Evolutionary conservation across 176 grass and related monocot species (phyloP), one percentile per base, ranked within the genome.

Genomic region (Eragrostis nindensis): DNA sequence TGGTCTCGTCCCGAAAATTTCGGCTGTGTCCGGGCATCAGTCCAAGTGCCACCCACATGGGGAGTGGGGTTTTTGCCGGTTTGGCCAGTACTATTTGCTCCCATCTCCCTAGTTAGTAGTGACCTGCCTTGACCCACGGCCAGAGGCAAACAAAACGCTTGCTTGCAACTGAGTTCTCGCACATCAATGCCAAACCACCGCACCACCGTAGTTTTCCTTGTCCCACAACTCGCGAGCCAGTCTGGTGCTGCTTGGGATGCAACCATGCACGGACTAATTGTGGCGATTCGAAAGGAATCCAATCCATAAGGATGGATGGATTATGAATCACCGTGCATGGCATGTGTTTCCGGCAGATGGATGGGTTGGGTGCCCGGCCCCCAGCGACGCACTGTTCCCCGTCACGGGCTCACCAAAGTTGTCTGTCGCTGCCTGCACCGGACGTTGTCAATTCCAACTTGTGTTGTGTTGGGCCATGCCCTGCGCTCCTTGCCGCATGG

Each of bases 41-140:
- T n/a, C n/a, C n/a, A 88, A 76, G 77, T 70, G 82, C 59, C 65
- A 59, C 75, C 56, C 91, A 97, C 87, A 94, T 92, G 94, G 89
- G 78, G 62, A 0, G 44, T 41, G 52, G n/a, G 72, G 12, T 6
- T 8, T 56, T 29, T 40, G 40, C 55, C 39, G 14, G 8, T 32
- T 44, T 69, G 19, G 24, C 24, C 77, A 55, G 43, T 68, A 55
- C 52, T 68, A 22, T 85, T 63, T 57, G 82, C 70, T 78, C 67
- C 67, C 77, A 76, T 74, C 32, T 79, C 21, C 75, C n/a, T n/a
- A n/a, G n/a, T n/a, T n/a, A n/a, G n/a, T n/a, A n/a, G n/a, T n/a
- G n/a, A n/a, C n/a, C n/a, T n/a, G n/a, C n/a, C 22, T 42, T 50
- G 73, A 3, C 41, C 41, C 18, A 70, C 67, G 14, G 27, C 10